Base-by-base conservation (phyloP, 441 rosid genomes). In the Kokia cookei region DNA sequence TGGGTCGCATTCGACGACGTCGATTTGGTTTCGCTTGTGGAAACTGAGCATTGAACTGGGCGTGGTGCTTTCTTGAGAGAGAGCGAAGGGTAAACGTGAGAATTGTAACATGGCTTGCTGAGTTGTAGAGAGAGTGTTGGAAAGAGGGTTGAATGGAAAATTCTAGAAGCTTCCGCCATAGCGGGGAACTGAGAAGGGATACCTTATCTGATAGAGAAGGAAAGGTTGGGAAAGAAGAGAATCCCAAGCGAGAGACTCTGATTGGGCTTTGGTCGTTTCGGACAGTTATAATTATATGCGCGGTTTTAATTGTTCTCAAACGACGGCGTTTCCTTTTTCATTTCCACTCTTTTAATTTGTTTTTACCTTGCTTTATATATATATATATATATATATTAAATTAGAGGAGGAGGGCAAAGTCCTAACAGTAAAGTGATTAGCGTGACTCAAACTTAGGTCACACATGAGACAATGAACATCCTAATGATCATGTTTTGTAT, bases 91-190 rank as follows among this genome's bases (percentile, higher is more conserved):
- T 48, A 81, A 50, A 15, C 63, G 75, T 55, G 66, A 15, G 59
- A 51, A 48, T 29, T 40, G 51, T 26, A 40, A 0, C 73, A 78
- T 12, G 78, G 80, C 26, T 82, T 83, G 69, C 50, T 32, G 72
- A 29, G 27, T 29, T 78, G 82, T 8, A 83, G 73, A 65, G 84
- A 71, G 78, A 85, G 83, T 17, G 87, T 2, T 13, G 92, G 88
- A 22, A 85, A 68, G 75, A 85, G 83, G 0, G 88, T 79, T 6
- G 89, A 73, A 4, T 86, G 91, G 71, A 91, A 71, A 53, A 80
- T 78, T 79, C 79, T 86, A 2, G 87, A 85, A 79, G 86, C 84
- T 86, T 89, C 90, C 32, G 91, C 88, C 97, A 91, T 88, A 75
- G 84, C 54, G 73, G 68, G 58, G 54, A 40, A 50, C 50, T 47